These are phyloP conservation scores for Hemisphaericaspora nanyangensis DNA, from an alignment of 805 yeast genomes.

Conservation along the genomic window DNA sequence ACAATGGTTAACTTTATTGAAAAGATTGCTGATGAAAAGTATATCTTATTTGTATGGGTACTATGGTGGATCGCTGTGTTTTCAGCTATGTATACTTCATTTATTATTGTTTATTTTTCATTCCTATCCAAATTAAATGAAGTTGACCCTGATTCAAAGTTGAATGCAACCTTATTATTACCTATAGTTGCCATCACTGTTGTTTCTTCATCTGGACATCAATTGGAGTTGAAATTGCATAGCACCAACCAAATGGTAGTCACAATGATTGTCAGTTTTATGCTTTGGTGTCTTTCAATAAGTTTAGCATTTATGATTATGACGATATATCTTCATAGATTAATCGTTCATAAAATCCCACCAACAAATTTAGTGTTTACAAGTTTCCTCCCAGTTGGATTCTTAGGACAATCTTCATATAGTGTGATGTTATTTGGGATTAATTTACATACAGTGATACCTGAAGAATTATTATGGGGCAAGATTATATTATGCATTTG, in stretches of 20 bases:
- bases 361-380: constrained; percentile 52
- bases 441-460: constrained; percentile 21
- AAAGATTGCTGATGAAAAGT: constrained; percentile 13
- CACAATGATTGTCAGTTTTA: constrained; percentile 49
- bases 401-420: constrained; percentile 81
- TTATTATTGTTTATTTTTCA: constrained; percentile 53
- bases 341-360: constrained; percentile 59
- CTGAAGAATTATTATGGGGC: constrained; percentile 11
- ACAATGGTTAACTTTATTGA: constrained; percentile 61
- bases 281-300: constrained; percentile 71
- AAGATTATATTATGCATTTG: constrained; percentile 13
- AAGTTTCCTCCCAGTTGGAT: constrained; percentile 77
- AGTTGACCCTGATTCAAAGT: constrained; percentile 15
- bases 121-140: constrained; percentile 35
- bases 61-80: constrained; percentile 73
- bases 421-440: constrained; percentile 56
- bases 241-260: constrained; percentile 41
- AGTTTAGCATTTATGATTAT: constrained; percentile 54
- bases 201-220: constrained; percentile 64
- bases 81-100: constrained; percentile 54
- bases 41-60: constrained; percentile 32
- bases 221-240: constrained; percentile 45
- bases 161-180: constrained; percentile 59
- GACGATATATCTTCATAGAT: constrained; percentile 56
- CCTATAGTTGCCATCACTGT: constrained; percentile 84